phyloP scores from a whole-genome alignment of 345 rosid species.

The Odontarrhena argentea region DNA sequence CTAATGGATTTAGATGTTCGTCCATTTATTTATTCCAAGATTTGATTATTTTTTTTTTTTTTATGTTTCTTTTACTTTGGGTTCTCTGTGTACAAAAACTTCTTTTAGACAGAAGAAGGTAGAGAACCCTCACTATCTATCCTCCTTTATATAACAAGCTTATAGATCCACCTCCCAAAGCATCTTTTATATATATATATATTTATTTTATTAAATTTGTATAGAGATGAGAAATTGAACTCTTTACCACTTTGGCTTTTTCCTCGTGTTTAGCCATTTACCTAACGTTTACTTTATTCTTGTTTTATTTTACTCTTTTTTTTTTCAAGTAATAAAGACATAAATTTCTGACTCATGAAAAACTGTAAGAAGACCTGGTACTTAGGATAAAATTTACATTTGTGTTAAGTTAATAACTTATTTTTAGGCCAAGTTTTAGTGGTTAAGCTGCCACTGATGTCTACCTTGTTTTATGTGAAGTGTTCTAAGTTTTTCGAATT shows the following conservation, averaged over 20 bases:
- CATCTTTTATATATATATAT: conserved; percentile 17
- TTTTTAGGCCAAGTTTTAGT: not conserved
- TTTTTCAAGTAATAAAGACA: not conserved
- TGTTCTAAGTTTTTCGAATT: too few relatives aligned
- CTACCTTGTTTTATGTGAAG: not conserved
- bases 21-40: conserved; percentile 55
- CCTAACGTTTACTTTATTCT: conserved; percentile 13
- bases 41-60: conserved; percentile 22
- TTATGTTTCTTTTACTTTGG: conserved; percentile 9
- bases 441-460: not conserved
- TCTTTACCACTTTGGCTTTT: conserved; percentile 23
- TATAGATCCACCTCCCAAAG: conserved; percentile 43
- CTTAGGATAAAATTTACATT: conserved; percentile 1
- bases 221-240: conserved; percentile 16
- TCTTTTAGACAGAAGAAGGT: conserved; percentile 50
- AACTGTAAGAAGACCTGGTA: conserved; percentile 7
- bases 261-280: conserved; percentile 27
- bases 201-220: conserved; percentile 9
- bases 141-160: conserved; percentile 61
- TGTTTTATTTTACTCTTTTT: conserved; percentile 9
- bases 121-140: conserved; percentile 50
- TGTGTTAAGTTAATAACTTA: not conserved
- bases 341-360: conserved; percentile 5
- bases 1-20: conserved; percentile 79
- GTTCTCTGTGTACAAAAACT: conserved; percentile 25